Conservation (phyloP, 352 stramenopile species). For the Aphanomyces euteiches region DNA sequence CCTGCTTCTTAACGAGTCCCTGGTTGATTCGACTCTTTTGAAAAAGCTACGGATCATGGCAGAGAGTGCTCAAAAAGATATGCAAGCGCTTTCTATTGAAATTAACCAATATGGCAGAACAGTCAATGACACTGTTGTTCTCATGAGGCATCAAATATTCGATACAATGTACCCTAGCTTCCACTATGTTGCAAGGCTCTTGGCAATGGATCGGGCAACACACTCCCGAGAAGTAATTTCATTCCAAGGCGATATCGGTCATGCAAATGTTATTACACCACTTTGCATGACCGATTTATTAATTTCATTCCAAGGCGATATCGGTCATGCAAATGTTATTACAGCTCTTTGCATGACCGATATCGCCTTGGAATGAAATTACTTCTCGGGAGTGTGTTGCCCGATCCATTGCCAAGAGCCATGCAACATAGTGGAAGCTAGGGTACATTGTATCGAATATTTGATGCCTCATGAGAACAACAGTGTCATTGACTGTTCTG, state of each 20-base stretch:
- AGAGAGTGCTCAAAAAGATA: neutral
- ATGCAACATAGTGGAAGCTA: neutral
- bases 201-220: neutral
- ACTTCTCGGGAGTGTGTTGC: neutral
- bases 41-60: neutral
- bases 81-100: neutral
- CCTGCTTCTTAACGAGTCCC: neutral
- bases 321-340: too few relatives aligned
- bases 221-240: conserved; percentile 10
- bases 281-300: too few relatives aligned
- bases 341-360: too few relatives aligned
- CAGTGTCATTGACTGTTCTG: too few relatives aligned
- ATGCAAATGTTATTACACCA: too few relatives aligned
- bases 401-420: neutral
- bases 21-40: neutral
- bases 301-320: too few relatives aligned
- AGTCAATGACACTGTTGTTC: too few relatives aligned
- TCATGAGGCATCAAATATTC: neutral
- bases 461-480: neutral
- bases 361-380: conserved; percentile 25
- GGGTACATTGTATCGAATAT: neutral
- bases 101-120: too few relatives aligned
- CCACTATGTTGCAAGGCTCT: neutral
- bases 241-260: conserved; percentile 26
- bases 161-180: neutral